A percentile compares a stretch with the other conserved stretches of the same genome.
Evolutionary conservation across 2,329 filamentous ascomycete species (phyloP).

Genomic region (Aciculosporium take): DNA sequence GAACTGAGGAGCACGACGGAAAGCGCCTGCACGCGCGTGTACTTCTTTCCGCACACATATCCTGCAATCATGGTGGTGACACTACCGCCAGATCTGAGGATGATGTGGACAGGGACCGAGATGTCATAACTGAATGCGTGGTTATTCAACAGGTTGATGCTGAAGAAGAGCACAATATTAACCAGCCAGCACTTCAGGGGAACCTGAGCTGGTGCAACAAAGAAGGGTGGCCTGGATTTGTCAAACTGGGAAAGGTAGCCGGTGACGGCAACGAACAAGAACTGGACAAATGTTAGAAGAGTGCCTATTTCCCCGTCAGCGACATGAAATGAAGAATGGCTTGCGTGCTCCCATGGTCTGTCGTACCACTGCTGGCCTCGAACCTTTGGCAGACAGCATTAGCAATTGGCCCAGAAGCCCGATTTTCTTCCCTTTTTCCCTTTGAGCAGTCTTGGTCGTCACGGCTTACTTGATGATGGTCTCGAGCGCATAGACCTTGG

Average conservation of each 20-base stretch:
- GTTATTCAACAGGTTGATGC: conserved; percentile 92
- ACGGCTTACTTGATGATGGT: conserved; percentile 74
- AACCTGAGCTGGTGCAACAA: conserved; percentile 62
- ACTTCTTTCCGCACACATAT: conserved; percentile 71
- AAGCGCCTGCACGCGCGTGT: conserved; percentile 63
- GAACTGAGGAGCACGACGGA: conserved; percentile 73
- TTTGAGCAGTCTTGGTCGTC: background rate
- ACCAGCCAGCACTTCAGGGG: conserved; percentile 74
- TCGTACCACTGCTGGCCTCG: conserved; percentile 66
- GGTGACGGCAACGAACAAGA: conserved; percentile 65
- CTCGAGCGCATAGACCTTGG: conserved; percentile 85
- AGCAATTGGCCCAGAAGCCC: background rate
- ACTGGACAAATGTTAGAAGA: conserved; percentile 79
- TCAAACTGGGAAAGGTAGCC: conserved; percentile 68
- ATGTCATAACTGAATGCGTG: conserved; percentile 96
- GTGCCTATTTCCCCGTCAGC: conserved; percentile 40
- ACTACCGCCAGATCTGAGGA: conserved; percentile 84
- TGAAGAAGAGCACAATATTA: conserved; percentile 83
- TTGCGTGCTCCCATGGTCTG: background rate
- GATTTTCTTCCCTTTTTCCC: background rate
- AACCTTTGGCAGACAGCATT: conserved; percentile 35
- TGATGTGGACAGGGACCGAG: conserved; percentile 92
- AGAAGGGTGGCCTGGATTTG: conserved; percentile 49
- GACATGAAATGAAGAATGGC: background rate
- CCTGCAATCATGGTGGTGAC: conserved; percentile 93